phyloP scores from a whole-genome alignment of 306 rosid genomes.

The Medicago arabica region DNA sequence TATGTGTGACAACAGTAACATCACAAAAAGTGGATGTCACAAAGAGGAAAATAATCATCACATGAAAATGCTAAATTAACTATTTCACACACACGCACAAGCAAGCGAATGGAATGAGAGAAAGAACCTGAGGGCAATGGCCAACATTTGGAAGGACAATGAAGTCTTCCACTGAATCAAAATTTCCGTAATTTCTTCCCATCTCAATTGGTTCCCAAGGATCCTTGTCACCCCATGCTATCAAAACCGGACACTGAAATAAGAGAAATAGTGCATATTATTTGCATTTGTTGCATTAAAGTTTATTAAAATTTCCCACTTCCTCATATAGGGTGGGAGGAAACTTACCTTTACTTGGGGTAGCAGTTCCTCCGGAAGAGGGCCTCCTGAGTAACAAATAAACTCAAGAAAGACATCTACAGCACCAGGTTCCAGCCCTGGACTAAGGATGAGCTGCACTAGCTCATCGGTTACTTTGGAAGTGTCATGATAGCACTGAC shows the following conservation, averaged over 20 bases:
- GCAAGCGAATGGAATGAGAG: conserved; percentile 18
- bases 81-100: background rate
- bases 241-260: conserved; percentile 84
- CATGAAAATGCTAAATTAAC: background rate
- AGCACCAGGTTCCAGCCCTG: conserved; percentile 95
- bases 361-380: conserved; percentile 93
- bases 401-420: conserved; percentile 93
- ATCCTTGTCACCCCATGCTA: conserved; percentile 99
- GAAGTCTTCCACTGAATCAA: conserved; percentile 86
- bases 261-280: conserved; percentile 5
- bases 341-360: conserved; percentile 77
- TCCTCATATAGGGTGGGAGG: background rate
- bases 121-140: conserved; percentile 96
- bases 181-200: conserved; percentile 67
- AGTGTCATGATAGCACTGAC: conserved; percentile 89
- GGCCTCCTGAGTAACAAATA: conserved; percentile 93
- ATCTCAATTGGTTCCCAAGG: conserved; percentile 97
- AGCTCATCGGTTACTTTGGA: conserved; percentile 91
- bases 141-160: conserved; percentile 88
- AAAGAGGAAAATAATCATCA: conserved; percentile 10
- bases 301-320: conserved; percentile 34
- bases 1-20: no score
- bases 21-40: no score
- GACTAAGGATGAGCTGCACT: conserved; percentile 80
- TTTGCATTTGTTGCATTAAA: conserved; percentile 31